Evolutionary conservation across 495 filamentous ascomycete species (phyloP).

Genomic region (Penicillium bovifimosum): DNA sequence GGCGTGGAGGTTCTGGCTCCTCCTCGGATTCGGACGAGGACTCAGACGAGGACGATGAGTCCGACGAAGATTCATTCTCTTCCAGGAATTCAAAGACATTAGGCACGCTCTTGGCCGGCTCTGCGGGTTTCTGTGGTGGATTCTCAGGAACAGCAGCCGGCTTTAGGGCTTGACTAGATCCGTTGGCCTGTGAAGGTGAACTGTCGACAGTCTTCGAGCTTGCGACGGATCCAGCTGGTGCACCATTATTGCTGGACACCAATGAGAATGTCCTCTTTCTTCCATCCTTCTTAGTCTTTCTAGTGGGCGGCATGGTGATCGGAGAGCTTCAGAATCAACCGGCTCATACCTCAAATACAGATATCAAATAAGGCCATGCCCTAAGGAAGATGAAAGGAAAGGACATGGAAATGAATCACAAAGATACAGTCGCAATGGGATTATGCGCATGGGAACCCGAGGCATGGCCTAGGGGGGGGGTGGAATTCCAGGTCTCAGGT

Average conservation of each 20-base stretch:
- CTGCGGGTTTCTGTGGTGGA: constrained; percentile 9
- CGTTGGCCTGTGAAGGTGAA: constrained; percentile 11
- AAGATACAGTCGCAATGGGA: constrained; percentile 6
- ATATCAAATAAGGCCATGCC: constrained; percentile 18
- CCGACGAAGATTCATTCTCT: constrained; percentile 20
- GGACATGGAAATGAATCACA: constrained; percentile 15
- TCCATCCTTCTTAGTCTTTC: constrained; percentile 31
- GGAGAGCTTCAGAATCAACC: constrained; percentile 11
- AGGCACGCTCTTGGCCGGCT: constrained; percentile 21
- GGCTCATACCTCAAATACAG: constrained; percentile 13
- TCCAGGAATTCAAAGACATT: constrained; percentile 45
- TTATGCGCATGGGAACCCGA: constrained; percentile 13
- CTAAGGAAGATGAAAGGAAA: constrained; percentile 8
- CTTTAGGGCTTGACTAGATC: constrained; percentile 13
- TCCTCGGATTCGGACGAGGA: constrained; percentile 12
- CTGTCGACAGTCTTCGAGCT: constrained; percentile 14
- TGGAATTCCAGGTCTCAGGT: constrained; percentile 21
- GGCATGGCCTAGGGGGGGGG: constrained; percentile 22
- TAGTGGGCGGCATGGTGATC: constrained; percentile 31
- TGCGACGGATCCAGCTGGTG: constrained; percentile 21
- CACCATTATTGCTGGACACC: constrained; percentile 20
- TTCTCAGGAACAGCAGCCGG: constrained; percentile 10
- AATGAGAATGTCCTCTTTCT: constrained; percentile 27
- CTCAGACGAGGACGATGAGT: constrained; percentile 9
- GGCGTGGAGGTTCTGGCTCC: constrained; percentile 2